phyloP scores from a whole-genome alignment of 768 basidiomycete genomes.

The Pleurotus tuber-regium region DNA sequence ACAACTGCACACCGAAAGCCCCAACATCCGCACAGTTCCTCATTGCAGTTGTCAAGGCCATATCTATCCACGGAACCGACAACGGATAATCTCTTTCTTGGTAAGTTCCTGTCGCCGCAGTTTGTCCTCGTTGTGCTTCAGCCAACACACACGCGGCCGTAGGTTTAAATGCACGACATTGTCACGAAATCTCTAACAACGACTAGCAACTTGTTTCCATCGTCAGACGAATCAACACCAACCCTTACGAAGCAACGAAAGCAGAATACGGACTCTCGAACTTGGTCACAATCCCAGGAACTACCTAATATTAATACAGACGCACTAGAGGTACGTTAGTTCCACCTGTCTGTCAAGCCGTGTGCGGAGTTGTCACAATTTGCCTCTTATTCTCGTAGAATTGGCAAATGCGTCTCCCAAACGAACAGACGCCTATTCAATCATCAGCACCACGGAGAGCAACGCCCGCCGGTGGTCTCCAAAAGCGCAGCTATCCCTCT shows the following conservation, averaged over 20 bases:
- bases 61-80: conserved; percentile 12
- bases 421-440: conserved; percentile 35
- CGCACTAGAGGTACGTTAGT: conserved; percentile 44
- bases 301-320: conserved; percentile 33
- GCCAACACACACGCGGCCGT: conserved; percentile 3
- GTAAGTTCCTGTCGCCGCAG: conserved; percentile 6
- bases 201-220: conserved; percentile 31
- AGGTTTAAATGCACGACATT: conserved; percentile 70
- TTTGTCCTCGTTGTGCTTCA: conserved; percentile 6
- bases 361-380: conserved; percentile 34
- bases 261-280: conserved; percentile 35
- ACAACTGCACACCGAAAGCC: conserved; percentile 7
- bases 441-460: conserved; percentile 27
- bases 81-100: conserved; percentile 7
- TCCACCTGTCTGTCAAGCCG: conserved; percentile 12
- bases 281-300: conserved; percentile 51
- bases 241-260: conserved; percentile 31
- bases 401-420: conserved; percentile 43
- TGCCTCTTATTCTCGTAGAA: conserved; percentile 30
- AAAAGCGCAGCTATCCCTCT: conserved; percentile 35
- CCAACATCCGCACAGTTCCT: conserved; percentile 27
- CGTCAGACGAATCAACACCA: conserved; percentile 32
- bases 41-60: conserved; percentile 11
- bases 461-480: conserved; percentile 29
- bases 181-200: conserved; percentile 49